These are phyloP conservation scores for Lipomyces yamanashiensis DNA, from an alignment of 805 yeast species.

Conservation along the genomic window DNA sequence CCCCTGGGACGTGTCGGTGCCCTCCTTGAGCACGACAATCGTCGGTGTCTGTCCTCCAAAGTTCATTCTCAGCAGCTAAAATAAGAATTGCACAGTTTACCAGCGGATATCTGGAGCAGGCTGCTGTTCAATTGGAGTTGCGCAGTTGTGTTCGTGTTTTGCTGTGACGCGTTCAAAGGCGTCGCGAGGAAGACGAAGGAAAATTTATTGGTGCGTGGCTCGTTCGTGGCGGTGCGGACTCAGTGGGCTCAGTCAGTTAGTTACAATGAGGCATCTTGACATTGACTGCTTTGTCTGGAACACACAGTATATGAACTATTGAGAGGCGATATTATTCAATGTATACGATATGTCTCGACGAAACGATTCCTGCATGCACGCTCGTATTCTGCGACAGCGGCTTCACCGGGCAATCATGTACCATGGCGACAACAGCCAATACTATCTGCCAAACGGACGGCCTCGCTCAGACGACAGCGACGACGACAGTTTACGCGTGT, in stretches of 20 bases:
- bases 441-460: constrained; percentile 1
- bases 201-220: not conserved
- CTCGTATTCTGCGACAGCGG: not conserved
- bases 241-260: not conserved
- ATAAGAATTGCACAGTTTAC: not conserved
- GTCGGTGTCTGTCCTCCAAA: constrained; percentile 95
- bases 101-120: not conserved
- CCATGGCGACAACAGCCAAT: constrained; percentile 14
- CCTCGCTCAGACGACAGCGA: constrained; percentile 1
- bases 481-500: not conserved
- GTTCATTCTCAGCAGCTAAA: constrained; percentile 57
- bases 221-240: constrained; percentile 7
- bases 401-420: not conserved
- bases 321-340: too few relatives aligned
- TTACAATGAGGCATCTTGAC: not conserved
- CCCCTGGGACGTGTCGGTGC: constrained; percentile 97
- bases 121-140: not conserved
- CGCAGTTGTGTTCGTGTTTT: not conserved
- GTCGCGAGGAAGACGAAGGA: constrained; percentile 13
- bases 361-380: not conserved
- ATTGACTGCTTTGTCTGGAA: not conserved
- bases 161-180: constrained; percentile 5
- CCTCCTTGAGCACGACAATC: constrained; percentile 96
- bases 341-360: not conserved
- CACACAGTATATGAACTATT: too few relatives aligned